Conservation (phyloP, 805 yeast genomes). For the Yamadazyma philogaea region DNA sequence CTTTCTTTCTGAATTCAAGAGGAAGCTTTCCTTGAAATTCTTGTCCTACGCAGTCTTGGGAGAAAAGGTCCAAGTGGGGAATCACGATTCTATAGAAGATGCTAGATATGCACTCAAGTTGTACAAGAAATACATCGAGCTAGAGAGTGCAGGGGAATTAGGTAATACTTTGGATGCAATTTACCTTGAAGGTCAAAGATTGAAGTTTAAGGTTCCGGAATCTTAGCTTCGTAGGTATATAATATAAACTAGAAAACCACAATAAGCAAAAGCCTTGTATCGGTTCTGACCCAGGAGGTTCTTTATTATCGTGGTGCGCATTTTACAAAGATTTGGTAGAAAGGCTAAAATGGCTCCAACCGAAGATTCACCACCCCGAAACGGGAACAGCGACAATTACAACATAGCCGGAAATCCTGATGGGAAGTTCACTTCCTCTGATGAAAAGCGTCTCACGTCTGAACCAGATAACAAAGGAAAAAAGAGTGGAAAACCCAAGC, state of each 20-base stretch:
- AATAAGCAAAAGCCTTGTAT: too few relatives aligned
- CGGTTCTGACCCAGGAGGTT: not conserved
- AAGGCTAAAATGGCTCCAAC: slow-evolving; percentile 4
- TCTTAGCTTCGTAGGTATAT: slow-evolving; percentile 13
- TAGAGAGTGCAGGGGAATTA: slow-evolving; percentile 56
- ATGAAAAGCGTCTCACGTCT: not conserved
- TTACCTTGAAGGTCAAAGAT: slow-evolving; percentile 64
- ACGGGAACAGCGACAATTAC: not conserved
- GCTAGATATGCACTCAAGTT: slow-evolving; percentile 81
- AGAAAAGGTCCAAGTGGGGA: slow-evolving; percentile 81
- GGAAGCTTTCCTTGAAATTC: slow-evolving; percentile 81
- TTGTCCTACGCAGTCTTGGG: slow-evolving; percentile 75
- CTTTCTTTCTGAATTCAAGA: slow-evolving; percentile 67
- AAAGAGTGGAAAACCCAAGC: slow-evolving; percentile 1
- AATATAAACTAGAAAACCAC: not conserved
- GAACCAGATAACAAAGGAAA: slow-evolving; percentile 4
- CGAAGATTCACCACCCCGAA: not conserved
- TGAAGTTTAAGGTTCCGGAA: slow-evolving; percentile 51
- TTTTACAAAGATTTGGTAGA: too few relatives aligned
- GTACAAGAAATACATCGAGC: slow-evolving; percentile 67
- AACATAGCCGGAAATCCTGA: not conserved
- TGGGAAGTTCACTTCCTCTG: not conserved
- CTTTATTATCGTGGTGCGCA: not conserved
- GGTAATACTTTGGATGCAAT: slow-evolving; percentile 61
- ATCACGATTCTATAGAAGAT: slow-evolving; percentile 97